phyloP scores from a whole-genome alignment of 441 rosid genomes.

The Codiaeum variegatum region DNA sequence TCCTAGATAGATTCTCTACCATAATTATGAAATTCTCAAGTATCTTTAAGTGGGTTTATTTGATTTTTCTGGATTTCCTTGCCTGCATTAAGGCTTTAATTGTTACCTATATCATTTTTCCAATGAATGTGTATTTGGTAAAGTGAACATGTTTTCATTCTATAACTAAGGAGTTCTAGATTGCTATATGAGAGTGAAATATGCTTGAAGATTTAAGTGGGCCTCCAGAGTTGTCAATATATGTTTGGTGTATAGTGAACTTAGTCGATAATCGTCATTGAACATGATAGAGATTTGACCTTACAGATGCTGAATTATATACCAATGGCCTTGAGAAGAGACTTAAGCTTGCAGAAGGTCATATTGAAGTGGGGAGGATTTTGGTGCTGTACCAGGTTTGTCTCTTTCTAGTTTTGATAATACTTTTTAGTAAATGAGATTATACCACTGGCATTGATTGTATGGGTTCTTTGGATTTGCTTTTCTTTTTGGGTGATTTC shows the following conservation, averaged over 20 bases:
- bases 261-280: background rate
- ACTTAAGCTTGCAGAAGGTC: constrained; percentile 72
- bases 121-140: no score
- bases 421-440: background rate
- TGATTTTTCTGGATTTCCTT: no score
- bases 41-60: no score
- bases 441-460: background rate
- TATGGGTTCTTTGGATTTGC: background rate
- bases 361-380: constrained; percentile 91
- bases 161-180: background rate
- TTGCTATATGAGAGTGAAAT: background rate
- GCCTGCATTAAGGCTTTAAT: background rate
- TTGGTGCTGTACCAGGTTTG: constrained; percentile 84
- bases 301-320: constrained; percentile 44
- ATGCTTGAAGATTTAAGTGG: background rate
- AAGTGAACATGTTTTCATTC: background rate
- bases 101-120: background rate
- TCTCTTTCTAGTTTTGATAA: constrained; percentile 16
- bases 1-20: no score
- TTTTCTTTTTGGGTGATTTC: background rate
- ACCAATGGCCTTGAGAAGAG: constrained; percentile 53
- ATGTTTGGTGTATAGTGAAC: constrained; percentile 3
- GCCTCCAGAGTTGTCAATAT: background rate
- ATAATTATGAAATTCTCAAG: no score
- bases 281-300: constrained; percentile 22